Base-by-base conservation (phyloP, 2,329 filamentous ascomycete genomes). In the Aspergillus latus region DNA sequence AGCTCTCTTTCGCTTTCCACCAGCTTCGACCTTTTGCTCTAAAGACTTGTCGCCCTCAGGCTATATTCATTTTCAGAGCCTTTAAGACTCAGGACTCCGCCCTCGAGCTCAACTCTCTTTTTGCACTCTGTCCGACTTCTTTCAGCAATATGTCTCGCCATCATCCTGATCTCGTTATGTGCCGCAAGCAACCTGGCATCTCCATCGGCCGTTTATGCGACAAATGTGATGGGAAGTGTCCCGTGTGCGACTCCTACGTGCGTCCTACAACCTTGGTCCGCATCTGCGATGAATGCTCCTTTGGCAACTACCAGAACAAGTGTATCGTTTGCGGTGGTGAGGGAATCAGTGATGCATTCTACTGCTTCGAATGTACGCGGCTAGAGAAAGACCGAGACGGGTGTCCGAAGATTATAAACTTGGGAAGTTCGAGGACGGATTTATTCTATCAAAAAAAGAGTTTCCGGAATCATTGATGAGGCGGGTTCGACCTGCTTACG, bases 251-350 rank as follows among this genome's bases (percentile, higher is more conserved):
- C 75, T 96, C 90, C 59, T 99, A 99, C 84, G 94, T 99, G 62
- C 92, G 94, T 13, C 94, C 94, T 10, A 99, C 94, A 30, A 97
- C 94, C 7, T 87, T 97, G 56, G 94, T 96, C 59, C 91, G 93
- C 70, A 97, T 99, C 80, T 99, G 94, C 82, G 94, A 99, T 80
- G 94, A 99, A 79, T 99, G 94, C 82, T 92, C 90, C 73, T 99
- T 99, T 75, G 94, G 94, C 72, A 99, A 99, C 83, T 99, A 97
- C 81, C 94, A 97, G 80, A 99, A 99, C 81, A 99, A 99, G 77
- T 99, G 94, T 74, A 92, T 99, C 65, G 94, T 99, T 44, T 99
- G 94, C 77, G 94, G 94, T 73, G 94, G 94, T 67, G 94, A 97
- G 78, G 94, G 94, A 30, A 99, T 99, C 73, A 94, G 89, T 34